phyloP scores from a whole-genome alignment of 192 early-diverging fungal genomes.

The Podila epicladia region DNA sequence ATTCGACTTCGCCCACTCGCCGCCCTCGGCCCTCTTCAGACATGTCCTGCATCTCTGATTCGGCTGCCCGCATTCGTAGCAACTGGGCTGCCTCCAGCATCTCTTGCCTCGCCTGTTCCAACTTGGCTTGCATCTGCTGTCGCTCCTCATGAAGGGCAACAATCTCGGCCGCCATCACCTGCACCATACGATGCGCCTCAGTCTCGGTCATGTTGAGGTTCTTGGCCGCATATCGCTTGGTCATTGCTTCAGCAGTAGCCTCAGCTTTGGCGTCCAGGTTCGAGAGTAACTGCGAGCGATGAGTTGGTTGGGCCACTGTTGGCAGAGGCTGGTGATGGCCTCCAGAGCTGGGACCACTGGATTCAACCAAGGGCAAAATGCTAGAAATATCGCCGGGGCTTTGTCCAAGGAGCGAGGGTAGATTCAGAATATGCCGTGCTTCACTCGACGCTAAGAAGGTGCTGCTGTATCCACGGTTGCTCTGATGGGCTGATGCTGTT shows the following conservation, averaged over 20 bases:
- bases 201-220: conserved; percentile 50
- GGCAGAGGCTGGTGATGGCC: background rate
- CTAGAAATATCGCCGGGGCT: conserved; percentile 24
- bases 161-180: conserved; percentile 38
- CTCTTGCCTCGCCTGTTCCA: conserved; percentile 27
- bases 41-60: conserved; percentile 18
- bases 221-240: conserved; percentile 39
- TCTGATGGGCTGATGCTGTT: background rate
- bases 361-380: conserved; percentile 7
- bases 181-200: conserved; percentile 43
- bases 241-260: conserved; percentile 36
- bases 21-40: background rate
- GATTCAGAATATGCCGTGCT: conserved; percentile 34
- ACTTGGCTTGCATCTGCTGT: conserved; percentile 13
- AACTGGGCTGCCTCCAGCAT: conserved; percentile 42
- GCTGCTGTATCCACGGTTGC: conserved; percentile 2
- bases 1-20: background rate
- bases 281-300: background rate
- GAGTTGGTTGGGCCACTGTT: background rate
- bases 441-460: conserved; percentile 24
- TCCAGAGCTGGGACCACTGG: background rate
- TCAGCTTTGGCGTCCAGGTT: conserved; percentile 21
- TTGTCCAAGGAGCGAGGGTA: conserved; percentile 31
- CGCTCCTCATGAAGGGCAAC: conserved; percentile 32
- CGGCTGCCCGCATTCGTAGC: conserved; percentile 23